Base-by-base conservation (phyloP, 306 rosid species). In the Parietaria judaica region DNA sequence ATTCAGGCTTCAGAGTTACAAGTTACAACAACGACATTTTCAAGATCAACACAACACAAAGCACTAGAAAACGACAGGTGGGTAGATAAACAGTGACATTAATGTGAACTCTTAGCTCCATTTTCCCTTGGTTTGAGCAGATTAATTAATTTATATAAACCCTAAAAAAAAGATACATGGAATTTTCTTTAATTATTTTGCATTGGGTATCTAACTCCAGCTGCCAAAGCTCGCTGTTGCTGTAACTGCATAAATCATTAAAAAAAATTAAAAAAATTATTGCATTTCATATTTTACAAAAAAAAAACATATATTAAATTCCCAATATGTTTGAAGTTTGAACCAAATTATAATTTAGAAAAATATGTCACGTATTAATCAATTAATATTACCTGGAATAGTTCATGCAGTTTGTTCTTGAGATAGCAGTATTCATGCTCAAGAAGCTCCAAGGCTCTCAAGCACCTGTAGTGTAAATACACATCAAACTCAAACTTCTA, bases 341-440 rank as follows among this genome's bases (percentile, higher is more conserved):
- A 49, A 49, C 9, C 53, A n/a, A 49, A 49, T 7, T 46, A 46
- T 46, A 7, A 4, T 49, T 0, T 8, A 41, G 45, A 41, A 41
- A 8, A 41, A 41, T 5, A 41, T 41, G 14, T 46, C 3, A 23
- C 7, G 17, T 11, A n/a, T 4, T 7, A 53, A 8, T 17, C 7
- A 14, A 23, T 23, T 23, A 23, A 23, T 11, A 17, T 68, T 83
- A 91, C 98, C 66, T 91, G 98, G 80, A 91, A 88, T 13, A 88
- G 78, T 72, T 91, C 95, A 46, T 91, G 96, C 68, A 91, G 66
- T 69, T 91, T 91, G 86, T 78, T 85, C 75, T 91, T 91, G 67
- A 91, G 94, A 78, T 88, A 91, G 70, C 98, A 88, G 47, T 91
- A 91, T 62, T 91, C 98, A 53, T 88, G 88, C 60, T 91, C 98